Percentiles rank a stretch among this genome's conserved stretches.
phyloP scores from a whole-genome alignment of 2,329 filamentous ascomycete genomes.

The Fusarium humuli region DNA sequence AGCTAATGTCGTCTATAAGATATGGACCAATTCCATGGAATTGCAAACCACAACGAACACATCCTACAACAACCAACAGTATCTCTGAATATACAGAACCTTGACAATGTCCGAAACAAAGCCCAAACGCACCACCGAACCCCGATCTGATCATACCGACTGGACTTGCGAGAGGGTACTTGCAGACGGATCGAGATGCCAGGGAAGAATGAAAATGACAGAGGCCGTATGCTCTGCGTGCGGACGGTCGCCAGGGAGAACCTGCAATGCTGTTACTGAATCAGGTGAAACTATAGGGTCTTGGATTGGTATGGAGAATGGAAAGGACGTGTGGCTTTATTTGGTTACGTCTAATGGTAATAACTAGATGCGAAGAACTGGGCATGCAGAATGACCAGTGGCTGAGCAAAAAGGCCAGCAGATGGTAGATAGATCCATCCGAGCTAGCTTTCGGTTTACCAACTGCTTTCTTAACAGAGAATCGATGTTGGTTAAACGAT shows the following conservation, averaged over 20 bases:
- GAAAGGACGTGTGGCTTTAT: background rate
- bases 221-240: background rate
- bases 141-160: background rate
- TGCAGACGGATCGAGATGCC: background rate
- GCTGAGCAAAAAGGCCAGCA: background rate
- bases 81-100: too few species aligned
- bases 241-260: background rate
- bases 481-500: too few species aligned
- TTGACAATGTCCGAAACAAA: background rate
- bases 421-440: too few species aligned
- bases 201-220: background rate
- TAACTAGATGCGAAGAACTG: background rate
- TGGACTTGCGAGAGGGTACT: background rate
- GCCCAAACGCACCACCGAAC: background rate
- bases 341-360: background rate
- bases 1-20: too few species aligned
- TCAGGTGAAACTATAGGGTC: background rate
- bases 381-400: background rate
- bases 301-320: background rate
- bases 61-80: background rate
- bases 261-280: background rate
- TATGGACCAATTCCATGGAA: too few species aligned
- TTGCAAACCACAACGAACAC: background rate
- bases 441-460: too few species aligned
- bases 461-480: too few species aligned